These are phyloP conservation scores for Brassica carinata DNA, from an alignment of 345 rosid genomes.

Conservation along the genomic window DNA sequence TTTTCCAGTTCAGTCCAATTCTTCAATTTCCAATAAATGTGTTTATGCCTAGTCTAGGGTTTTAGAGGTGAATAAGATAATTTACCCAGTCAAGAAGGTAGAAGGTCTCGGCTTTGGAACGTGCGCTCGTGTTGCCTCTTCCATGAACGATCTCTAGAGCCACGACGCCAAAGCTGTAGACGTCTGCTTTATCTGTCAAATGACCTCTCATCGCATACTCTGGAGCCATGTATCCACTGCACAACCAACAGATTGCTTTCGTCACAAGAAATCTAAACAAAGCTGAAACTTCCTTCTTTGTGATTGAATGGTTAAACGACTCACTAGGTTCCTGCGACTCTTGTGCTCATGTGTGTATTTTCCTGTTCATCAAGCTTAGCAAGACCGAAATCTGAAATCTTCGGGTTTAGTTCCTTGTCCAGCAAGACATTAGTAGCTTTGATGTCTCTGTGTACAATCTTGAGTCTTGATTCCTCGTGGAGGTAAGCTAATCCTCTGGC, in stretches of 20 bases:
- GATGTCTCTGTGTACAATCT: slow-evolving; percentile 47
- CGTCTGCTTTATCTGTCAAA: slow-evolving; percentile 51
- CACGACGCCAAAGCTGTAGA: slow-evolving; percentile 52
- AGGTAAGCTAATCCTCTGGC: slow-evolving; percentile 55
- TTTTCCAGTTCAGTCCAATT: too few species aligned
- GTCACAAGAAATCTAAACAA: not conserved
- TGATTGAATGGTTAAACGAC: slow-evolving; percentile 1
- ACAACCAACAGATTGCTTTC: not conserved
- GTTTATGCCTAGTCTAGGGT: not conserved
- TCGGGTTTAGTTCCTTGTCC: slow-evolving; percentile 45
- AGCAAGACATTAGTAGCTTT: slow-evolving; percentile 43
- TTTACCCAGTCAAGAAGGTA: slow-evolving; percentile 55
- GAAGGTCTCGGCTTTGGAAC: slow-evolving; percentile 37
- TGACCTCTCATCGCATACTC: slow-evolving; percentile 56
- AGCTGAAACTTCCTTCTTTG: not conserved
- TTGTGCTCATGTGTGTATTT: slow-evolving; percentile 51
- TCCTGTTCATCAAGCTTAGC: slow-evolving; percentile 55
- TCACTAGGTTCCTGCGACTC: slow-evolving; percentile 53
- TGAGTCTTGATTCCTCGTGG: slow-evolving; percentile 54
- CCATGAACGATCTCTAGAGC: slow-evolving; percentile 51
- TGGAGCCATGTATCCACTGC: slow-evolving; percentile 56
- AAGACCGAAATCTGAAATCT: slow-evolving; percentile 55
- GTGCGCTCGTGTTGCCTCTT: slow-evolving; percentile 43
- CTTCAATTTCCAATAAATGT: too few species aligned
- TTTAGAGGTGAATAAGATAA: not conserved